These are phyloP conservation scores for Aphanomyces cochlioides DNA, from an alignment of 352 stramenopile species.

Conservation along the genomic window DNA sequence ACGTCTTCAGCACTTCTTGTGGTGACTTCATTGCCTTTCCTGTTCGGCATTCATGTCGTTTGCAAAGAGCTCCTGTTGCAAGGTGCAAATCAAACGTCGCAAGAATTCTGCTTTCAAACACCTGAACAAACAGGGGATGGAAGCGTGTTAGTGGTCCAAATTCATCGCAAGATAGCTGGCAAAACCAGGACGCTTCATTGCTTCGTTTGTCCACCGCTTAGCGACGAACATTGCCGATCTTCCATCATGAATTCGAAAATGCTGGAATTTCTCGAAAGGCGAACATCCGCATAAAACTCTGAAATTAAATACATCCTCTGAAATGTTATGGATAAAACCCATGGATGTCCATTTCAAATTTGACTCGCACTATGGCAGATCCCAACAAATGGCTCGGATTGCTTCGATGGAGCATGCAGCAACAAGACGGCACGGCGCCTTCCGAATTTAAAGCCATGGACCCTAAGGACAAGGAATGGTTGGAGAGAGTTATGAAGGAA, in stretches of 20 bases:
- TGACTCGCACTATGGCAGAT: conserved; percentile 35
- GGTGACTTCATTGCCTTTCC: too few species aligned
- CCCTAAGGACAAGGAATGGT: conserved; percentile 68
- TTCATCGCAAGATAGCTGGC: too few species aligned
- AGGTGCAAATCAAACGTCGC: too few species aligned
- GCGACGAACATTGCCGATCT: too few species aligned
- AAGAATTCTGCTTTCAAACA: too few species aligned
- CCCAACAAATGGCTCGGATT: conserved; percentile 85
- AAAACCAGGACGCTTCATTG: too few species aligned
- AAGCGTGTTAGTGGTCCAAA: too few species aligned
- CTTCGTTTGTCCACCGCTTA: too few species aligned
- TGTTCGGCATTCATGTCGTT: too few species aligned
- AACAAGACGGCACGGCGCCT: conserved; percentile 66
- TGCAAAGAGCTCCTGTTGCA: too few species aligned
- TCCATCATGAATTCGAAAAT: background rate
- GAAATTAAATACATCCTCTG: conserved; percentile 5
- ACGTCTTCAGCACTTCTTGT: too few species aligned
- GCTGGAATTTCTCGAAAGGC: conserved; percentile 25
- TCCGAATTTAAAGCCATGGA: conserved; percentile 63
- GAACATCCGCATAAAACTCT: background rate
- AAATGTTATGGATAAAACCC: background rate
- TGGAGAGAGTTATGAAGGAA: conserved; percentile 82
- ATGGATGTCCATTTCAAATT: conserved; percentile 30
- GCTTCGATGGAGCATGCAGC: conserved; percentile 86
- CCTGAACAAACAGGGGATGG: too few species aligned